phyloP scores from a whole-genome alignment of 2,329 filamentous ascomycete species.

The Penicillium corylophilum region DNA sequence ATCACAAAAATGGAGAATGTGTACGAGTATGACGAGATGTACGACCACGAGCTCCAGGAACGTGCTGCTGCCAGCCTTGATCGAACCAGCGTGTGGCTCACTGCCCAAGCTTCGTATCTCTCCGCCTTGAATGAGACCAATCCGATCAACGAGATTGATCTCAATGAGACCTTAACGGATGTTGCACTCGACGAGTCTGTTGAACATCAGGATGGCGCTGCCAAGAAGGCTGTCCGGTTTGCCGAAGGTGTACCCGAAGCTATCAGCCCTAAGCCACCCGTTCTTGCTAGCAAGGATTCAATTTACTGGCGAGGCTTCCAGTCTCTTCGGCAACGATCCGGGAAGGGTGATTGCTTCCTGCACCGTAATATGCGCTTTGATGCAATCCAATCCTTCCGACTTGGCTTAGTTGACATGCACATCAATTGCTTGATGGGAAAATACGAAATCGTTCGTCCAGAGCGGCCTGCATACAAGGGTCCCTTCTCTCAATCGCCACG shows the following conservation, averaged over 20 bases:
- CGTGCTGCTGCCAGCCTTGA: slow-evolving; percentile 72
- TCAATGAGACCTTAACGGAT: slow-evolving; percentile 17
- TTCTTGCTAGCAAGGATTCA: slow-evolving; percentile 61
- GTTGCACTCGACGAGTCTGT: slow-evolving; percentile 17
- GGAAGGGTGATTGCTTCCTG: slow-evolving; percentile 73
- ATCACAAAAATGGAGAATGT: slow-evolving; percentile 59
- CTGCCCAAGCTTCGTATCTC: slow-evolving; percentile 76
- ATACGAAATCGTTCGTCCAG: slow-evolving; percentile 71
- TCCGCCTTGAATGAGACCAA: slow-evolving; percentile 62
- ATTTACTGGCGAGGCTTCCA: slow-evolving; percentile 89
- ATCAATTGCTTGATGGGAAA: slow-evolving; percentile 80
- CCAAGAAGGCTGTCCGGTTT: slow-evolving; percentile 34
- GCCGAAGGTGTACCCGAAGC: slow-evolving; percentile 38
- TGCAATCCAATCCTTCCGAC: slow-evolving; percentile 77
- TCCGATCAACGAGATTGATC: slow-evolving; percentile 48
- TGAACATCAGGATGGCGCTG: slow-evolving; percentile 20
- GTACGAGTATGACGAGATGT: slow-evolving; percentile 69
- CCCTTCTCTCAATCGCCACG: slow-evolving; percentile 70
- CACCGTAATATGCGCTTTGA: slow-evolving; percentile 84
- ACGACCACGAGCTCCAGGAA: slow-evolving; percentile 70
- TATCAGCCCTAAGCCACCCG: slow-evolving; percentile 38
- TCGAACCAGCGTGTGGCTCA: slow-evolving; percentile 82
- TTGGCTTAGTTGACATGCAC: slow-evolving; percentile 71
- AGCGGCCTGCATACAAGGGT: slow-evolving; percentile 70
- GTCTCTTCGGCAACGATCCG: slow-evolving; percentile 65